Conservation (phyloP, 495 filamentous ascomycete genomes). For the Hypoxylon cercidicola region DNA sequence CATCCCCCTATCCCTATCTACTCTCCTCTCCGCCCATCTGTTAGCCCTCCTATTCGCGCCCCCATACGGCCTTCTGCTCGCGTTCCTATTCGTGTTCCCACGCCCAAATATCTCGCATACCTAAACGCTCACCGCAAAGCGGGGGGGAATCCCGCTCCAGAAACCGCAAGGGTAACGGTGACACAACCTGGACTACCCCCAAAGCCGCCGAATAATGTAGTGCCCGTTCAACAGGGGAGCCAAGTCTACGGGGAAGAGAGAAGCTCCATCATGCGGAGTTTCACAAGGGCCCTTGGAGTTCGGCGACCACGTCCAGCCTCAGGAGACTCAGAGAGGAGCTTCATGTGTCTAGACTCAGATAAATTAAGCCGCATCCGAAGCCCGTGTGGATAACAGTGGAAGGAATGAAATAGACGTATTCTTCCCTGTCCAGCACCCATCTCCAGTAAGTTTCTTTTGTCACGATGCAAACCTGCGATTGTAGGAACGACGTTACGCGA, state of each 20-base stretch:
- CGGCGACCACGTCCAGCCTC: neutral
- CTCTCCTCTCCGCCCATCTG: no score
- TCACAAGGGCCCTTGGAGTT: slow-evolving; percentile 1
- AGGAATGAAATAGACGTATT: neutral
- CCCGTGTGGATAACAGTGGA: neutral
- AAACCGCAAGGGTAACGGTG: neutral
- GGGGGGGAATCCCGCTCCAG: neutral
- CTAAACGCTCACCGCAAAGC: slow-evolving; percentile 24
- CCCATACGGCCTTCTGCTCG: neutral
- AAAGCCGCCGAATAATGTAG: neutral
- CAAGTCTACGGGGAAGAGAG: no score
- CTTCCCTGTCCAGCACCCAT: no score
- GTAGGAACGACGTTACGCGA: no score
- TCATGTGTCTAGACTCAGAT: slow-evolving; percentile 24
- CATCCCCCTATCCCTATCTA: neutral
- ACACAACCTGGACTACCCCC: neutral
- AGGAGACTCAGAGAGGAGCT: slow-evolving; percentile 13
- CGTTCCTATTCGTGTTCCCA: neutral
- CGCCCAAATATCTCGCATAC: slow-evolving; percentile 29
- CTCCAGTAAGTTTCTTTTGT: no score
- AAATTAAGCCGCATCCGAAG: neutral
- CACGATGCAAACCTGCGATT: no score
- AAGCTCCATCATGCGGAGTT: neutral
- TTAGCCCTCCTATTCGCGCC: no score
- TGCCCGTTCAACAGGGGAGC: no score